These are phyloP conservation scores for Aspergillus persii DNA, from an alignment of 2,329 filamentous ascomycete species.

Conservation along the genomic window DNA sequence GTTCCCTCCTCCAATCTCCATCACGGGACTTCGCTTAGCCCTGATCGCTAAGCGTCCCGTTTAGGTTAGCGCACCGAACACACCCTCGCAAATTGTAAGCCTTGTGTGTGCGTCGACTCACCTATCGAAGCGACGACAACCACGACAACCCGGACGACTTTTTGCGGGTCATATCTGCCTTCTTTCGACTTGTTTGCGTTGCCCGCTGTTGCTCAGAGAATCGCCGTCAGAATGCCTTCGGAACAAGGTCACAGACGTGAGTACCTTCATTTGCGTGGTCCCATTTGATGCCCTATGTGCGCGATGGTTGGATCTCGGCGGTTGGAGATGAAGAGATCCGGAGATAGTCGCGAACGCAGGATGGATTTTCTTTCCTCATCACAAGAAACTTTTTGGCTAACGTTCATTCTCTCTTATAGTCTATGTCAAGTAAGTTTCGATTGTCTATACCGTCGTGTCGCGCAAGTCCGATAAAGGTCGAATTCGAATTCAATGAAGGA, in stretches of 20 bases:
- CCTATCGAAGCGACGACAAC: slow-evolving; percentile 43
- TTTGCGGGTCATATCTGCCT: slow-evolving; percentile 41
- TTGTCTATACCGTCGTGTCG: slow-evolving; percentile 22
- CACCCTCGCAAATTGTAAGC: slow-evolving; percentile 37
- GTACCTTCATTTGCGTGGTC: slow-evolving; percentile 42
- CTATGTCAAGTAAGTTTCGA: slow-evolving; percentile 79
- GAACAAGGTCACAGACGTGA: slow-evolving; percentile 86
- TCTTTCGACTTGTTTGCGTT: slow-evolving; percentile 43
- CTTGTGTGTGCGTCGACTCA: slow-evolving; percentile 33
- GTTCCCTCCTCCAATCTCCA: slow-evolving; percentile 5
- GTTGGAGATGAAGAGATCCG: slow-evolving; percentile 6
- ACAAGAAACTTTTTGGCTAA: slow-evolving; percentile 25
- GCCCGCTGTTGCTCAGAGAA: slow-evolving; percentile 43
- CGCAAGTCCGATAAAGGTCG: slow-evolving; percentile 20
- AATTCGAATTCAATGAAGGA: slow-evolving; percentile 7
- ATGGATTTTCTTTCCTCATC: slow-evolving; percentile 1
- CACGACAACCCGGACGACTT: slow-evolving; percentile 44
- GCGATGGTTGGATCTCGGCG: slow-evolving; percentile 10
- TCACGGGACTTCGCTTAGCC: slow-evolving; percentile 38
- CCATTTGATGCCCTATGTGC: slow-evolving; percentile 17
- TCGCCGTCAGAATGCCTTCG: slow-evolving; percentile 75
- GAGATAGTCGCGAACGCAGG: slow-evolving; percentile 3
- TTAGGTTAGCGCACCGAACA: slow-evolving; percentile 37
- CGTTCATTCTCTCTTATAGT: slow-evolving; percentile 52
- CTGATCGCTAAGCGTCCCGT: slow-evolving; percentile 39